A percentile compares a stretch with the other conserved stretches of the same genome.
These are phyloP conservation scores for Wallemia ichthyophaga DNA, from an alignment of 1,284 basidiomycete genomes.

Conservation along the genomic window DNA sequence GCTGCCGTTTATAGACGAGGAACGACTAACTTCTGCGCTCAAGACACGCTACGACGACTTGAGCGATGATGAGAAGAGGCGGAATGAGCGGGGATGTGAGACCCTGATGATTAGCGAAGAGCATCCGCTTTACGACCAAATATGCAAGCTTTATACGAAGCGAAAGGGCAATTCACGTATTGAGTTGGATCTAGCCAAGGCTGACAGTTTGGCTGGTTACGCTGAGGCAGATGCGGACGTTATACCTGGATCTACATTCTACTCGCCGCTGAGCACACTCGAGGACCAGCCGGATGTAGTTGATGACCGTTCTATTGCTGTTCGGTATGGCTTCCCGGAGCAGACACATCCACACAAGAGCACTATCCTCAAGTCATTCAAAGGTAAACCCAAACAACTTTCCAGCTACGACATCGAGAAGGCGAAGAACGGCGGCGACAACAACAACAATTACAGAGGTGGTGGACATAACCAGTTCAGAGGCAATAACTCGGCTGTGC, in stretches of 20 bases:
- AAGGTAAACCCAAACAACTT: constrained; percentile 30
- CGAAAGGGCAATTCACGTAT: constrained; percentile 26
- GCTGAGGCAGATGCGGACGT: constrained; percentile 59
- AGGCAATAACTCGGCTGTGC: background rate
- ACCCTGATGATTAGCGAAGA: constrained; percentile 60
- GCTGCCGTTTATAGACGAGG: constrained; percentile 80
- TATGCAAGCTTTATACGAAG: constrained; percentile 70
- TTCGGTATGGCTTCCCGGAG: constrained; percentile 61
- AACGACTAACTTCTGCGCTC: constrained; percentile 56
- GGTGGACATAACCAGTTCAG: constrained; percentile 12
- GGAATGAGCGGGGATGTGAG: constrained; percentile 65
- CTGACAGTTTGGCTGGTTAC: constrained; percentile 44
- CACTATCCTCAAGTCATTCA: constrained; percentile 44
- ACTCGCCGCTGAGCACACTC: constrained; percentile 30
- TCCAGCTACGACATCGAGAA: constrained; percentile 41
- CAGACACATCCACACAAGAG: constrained; percentile 63
- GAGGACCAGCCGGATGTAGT: constrained; percentile 34
- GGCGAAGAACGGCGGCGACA: constrained; percentile 20
- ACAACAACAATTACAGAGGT: constrained; percentile 13
- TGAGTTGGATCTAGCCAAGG: constrained; percentile 30
- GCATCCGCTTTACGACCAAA: constrained; percentile 52
- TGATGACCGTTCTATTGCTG: constrained; percentile 62
- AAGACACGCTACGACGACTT: constrained; percentile 37
- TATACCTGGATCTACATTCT: constrained; percentile 69
- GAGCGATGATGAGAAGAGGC: constrained; percentile 43